Conservation (phyloP, 352 stramenopile genomes). For the Pythium chondricola region DNA sequence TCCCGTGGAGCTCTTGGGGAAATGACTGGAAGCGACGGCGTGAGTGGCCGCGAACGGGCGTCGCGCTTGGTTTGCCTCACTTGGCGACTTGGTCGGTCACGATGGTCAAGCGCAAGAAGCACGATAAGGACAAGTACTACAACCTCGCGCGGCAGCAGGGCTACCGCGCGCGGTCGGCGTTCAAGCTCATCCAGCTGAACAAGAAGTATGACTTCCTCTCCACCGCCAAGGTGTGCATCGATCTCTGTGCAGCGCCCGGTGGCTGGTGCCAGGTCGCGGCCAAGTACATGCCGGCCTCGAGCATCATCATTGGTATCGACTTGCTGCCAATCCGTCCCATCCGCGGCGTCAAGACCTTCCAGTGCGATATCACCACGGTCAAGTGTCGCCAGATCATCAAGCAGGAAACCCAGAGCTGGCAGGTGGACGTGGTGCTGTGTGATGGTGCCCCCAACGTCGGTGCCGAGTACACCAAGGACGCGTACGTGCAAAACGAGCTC, state of each 20-base stretch:
- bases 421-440: conserved; percentile 97
- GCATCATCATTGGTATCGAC: conserved; percentile 97
- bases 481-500: conserved; percentile 99
- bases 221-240: conserved; percentile 96
- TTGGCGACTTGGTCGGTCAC: conserved; percentile 8
- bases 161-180: conserved; percentile 97
- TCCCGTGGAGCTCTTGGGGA: not conserved
- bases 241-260: conserved; percentile 98
- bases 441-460: conserved; percentile 99
- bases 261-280: conserved; percentile 95
- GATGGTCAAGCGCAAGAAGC: conserved; percentile 97
- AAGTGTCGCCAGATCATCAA: conserved; percentile 89
- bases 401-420: conserved; percentile 89
- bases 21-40: conserved; percentile 25
- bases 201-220: conserved; percentile 98
- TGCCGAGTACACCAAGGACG: conserved; percentile 96
- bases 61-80: conserved; percentile 4
- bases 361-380: conserved; percentile 93
- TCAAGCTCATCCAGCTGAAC: conserved; percentile 99
- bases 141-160: conserved; percentile 98
- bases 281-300: conserved; percentile 91
- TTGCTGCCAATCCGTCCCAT: conserved; percentile 98
- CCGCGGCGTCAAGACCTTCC: conserved; percentile 95
- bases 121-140: conserved; percentile 99
- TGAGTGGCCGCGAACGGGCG: not conserved